Percentiles rank a stretch among this genome's conserved stretches.
These are phyloP conservation scores for Fusarium metavorans DNA, from an alignment of 2,329 filamentous ascomycete species.

Conservation along the genomic window DNA sequence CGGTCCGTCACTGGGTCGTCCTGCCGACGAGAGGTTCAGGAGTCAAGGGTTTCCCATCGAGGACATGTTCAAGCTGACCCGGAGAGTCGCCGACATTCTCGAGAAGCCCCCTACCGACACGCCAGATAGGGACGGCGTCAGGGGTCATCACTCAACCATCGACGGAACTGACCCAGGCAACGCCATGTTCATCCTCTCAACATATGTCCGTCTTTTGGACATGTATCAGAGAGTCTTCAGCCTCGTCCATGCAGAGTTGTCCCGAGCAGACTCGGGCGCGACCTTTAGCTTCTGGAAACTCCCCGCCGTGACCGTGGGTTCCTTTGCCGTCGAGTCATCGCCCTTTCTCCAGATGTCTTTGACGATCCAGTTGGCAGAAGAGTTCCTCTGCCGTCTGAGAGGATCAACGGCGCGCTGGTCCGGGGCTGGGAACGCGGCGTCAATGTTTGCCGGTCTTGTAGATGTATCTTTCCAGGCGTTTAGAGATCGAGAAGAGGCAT, in stretches of 20 bases:
- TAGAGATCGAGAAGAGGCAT: conserved; percentile 50
- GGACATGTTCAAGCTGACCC: conserved; percentile 56
- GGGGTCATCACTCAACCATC: conserved; percentile 29
- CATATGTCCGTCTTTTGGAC: conserved; percentile 55
- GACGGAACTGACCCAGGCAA: conserved; percentile 52
- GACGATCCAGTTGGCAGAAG: conserved; percentile 56
- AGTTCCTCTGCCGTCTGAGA: conserved; percentile 53
- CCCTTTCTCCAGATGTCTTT: conserved; percentile 57
- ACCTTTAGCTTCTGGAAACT: conserved; percentile 54
- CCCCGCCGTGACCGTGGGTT: conserved; percentile 56
- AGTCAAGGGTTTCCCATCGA: conserved; percentile 53
- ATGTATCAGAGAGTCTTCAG: conserved; percentile 55
- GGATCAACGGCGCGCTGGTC: conserved; percentile 48
- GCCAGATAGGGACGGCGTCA: conserved; percentile 4
- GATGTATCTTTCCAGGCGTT: conserved; percentile 47
- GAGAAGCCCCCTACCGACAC: conserved; percentile 40
- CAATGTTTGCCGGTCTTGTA: conserved; percentile 50
- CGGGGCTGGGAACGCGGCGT: conserved; percentile 41
- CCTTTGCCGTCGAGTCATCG: conserved; percentile 54
- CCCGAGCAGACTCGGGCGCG: conserved; percentile 42
- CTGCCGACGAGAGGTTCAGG: conserved; percentile 40
- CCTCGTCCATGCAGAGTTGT: conserved; percentile 51
- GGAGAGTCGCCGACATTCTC: conserved; percentile 51
- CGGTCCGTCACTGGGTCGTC: conserved; percentile 30
- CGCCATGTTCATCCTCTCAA: conserved; percentile 54